Conservation (phyloP, 1,139 yeast species). For the Pichia sp. region DNA sequence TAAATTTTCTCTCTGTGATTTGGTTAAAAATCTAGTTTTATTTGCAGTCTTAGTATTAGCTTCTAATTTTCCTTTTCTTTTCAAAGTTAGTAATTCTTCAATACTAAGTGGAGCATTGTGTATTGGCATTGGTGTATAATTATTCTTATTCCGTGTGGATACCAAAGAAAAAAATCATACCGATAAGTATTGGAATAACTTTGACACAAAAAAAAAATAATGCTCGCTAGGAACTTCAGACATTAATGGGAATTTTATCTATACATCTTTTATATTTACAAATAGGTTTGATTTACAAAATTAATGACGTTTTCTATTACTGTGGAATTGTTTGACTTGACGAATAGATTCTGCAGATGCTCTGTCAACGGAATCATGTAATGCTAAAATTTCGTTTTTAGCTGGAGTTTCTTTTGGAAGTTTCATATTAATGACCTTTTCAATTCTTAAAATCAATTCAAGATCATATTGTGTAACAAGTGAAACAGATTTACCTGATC, state of each 20-base stretch:
- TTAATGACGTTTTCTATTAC: conserved; percentile 29
- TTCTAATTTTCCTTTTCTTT: not conserved
- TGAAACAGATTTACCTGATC: conserved; percentile 88
- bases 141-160: too few species aligned
- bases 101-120: conserved; percentile 33
- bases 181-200: too few species aligned
- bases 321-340: conserved; percentile 72
- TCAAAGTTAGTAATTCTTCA: conserved; percentile 12
- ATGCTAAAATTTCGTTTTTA: conserved; percentile 66
- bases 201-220: not conserved
- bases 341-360: conserved; percentile 88
- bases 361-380: conserved; percentile 84
- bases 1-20: conserved; percentile 39
- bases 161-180: not conserved
- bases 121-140: conserved; percentile 11
- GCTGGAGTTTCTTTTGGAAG: conserved; percentile 81
- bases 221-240: too few species aligned
- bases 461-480: conserved; percentile 92
- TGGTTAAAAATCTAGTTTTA: conserved; percentile 42
- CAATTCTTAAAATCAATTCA: conserved; percentile 82
- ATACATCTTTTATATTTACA: not conserved
- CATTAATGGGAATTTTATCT: too few species aligned
- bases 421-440: conserved; percentile 74
- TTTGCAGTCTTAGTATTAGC: conserved; percentile 30
- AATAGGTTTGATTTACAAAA: not conserved